phyloP scores from a whole-genome alignment of 768 basidiomycete species.

The Boletellus ananas region DNA sequence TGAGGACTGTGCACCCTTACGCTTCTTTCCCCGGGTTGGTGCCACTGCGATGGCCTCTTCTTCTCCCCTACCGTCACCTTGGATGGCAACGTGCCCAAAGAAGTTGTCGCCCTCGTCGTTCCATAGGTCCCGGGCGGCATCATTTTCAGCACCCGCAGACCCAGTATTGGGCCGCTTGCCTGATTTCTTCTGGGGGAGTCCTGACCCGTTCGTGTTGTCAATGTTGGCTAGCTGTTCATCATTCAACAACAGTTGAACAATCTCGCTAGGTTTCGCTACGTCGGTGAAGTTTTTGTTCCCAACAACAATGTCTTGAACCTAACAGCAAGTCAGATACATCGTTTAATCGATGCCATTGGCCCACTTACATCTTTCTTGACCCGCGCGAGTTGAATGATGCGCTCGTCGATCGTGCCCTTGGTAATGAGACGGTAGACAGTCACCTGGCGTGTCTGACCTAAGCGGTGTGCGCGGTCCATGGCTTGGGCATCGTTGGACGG shows the following conservation, averaged over 20 bases:
- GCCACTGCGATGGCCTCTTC: slow-evolving; percentile 30
- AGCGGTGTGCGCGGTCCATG: slow-evolving; percentile 96
- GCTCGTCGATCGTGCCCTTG: slow-evolving; percentile 92
- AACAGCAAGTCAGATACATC: slow-evolving; percentile 2
- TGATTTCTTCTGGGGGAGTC: slow-evolving; percentile 34
- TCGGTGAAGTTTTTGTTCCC: slow-evolving; percentile 95
- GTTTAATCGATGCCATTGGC: neutral
- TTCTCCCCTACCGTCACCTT: slow-evolving; percentile 26
- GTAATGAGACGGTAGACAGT: slow-evolving; percentile 96
- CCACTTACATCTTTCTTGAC: slow-evolving; percentile 89
- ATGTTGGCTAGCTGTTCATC: slow-evolving; percentile 87
- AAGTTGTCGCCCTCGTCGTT: slow-evolving; percentile 86
- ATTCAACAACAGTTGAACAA: slow-evolving; percentile 89
- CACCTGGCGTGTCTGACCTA: slow-evolving; percentile 95
- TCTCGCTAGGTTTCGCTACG: slow-evolving; percentile 92
- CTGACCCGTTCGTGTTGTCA: slow-evolving; percentile 42
- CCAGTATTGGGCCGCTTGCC: slow-evolving; percentile 35
- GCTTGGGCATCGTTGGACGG: slow-evolving; percentile 97
- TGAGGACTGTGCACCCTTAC: slow-evolving; percentile 24
- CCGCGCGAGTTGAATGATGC: slow-evolving; percentile 92
- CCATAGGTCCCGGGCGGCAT: slow-evolving; percentile 64
- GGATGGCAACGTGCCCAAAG: slow-evolving; percentile 56
- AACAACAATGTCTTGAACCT: slow-evolving; percentile 99
- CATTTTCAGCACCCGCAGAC: slow-evolving; percentile 32
- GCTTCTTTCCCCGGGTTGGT: slow-evolving; percentile 31